A percentile compares a stretch with the other conserved stretches of the same genome.
Conservation (phyloP, 2,329 filamentous ascomycete species). For the Talaromyces sp. region DNA sequence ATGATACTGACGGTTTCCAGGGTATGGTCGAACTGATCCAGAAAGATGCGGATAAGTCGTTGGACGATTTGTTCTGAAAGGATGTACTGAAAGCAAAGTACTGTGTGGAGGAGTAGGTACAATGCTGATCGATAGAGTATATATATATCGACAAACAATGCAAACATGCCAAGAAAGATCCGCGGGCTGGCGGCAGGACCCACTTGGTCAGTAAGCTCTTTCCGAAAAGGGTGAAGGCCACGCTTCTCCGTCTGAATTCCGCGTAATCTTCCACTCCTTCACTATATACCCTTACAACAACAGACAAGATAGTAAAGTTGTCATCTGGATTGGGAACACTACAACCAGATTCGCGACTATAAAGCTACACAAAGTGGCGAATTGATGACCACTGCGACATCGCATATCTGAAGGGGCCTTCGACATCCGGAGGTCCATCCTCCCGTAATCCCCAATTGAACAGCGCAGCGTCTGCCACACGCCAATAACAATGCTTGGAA, state of each 20-base stretch:
- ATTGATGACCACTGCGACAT: background rate
- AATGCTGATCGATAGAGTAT: background rate
- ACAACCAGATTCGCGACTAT: too few species aligned
- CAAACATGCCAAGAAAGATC: conserved; percentile 1
- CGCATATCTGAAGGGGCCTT: background rate
- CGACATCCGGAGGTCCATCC: conserved; percentile 1
- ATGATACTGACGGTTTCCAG: conserved; percentile 42
- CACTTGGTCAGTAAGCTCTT: background rate
- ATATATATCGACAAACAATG: conserved; percentile 9
- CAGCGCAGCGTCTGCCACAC: background rate
- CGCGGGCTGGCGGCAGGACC: conserved; percentile 3
- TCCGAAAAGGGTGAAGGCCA: conserved; percentile 8
- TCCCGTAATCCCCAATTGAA: background rate
- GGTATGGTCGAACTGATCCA: conserved; percentile 94
- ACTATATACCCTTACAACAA: background rate
- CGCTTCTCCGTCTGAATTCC: background rate
- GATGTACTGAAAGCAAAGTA: background rate
- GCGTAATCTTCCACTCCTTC: background rate
- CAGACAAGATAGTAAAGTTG: background rate
- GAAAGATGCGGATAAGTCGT: conserved; percentile 87
- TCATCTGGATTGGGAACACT: background rate
- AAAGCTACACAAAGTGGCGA: background rate
- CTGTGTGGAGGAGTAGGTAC: too few species aligned
- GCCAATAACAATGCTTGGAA: conserved; percentile 9
- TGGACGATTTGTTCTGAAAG: conserved; percentile 72